phyloP scores from a whole-genome alignment of 2,329 filamentous ascomycete species.

The Monosporascus sp. region DNA sequence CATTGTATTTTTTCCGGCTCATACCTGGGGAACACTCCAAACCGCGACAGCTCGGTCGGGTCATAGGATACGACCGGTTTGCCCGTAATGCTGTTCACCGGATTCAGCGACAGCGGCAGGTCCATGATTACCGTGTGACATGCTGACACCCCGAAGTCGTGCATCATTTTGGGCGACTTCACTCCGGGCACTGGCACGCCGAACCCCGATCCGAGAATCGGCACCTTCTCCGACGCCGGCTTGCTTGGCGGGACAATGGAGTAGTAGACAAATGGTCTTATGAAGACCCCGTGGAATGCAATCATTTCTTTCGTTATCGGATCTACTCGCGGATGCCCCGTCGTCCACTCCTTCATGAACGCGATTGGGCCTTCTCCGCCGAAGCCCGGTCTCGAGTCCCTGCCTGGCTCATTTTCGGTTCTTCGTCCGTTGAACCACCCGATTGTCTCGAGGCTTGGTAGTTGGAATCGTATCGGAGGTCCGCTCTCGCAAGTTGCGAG shows the following conservation, averaged over 20 bases:
- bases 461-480: conserved; percentile 58
- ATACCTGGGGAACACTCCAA: conserved; percentile 62
- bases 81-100: conserved; percentile 52
- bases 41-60: conserved; percentile 50
- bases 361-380: conserved; percentile 50
- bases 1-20: conserved; percentile 53
- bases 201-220: conserved; percentile 30
- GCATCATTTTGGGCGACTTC: conserved; percentile 65
- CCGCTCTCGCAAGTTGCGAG: conserved; percentile 68
- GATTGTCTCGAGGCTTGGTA: conserved; percentile 61
- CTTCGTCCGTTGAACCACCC: conserved; percentile 62
- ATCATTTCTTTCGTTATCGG: conserved; percentile 59
- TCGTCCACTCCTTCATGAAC: conserved; percentile 68
- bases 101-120: conserved; percentile 60
- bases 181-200: conserved; percentile 57
- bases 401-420: conserved; percentile 44
- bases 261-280: conserved; percentile 62
- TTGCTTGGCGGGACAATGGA: conserved; percentile 36
- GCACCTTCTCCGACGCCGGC: conserved; percentile 17
- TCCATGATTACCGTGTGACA: conserved; percentile 63
- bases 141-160: conserved; percentile 65
- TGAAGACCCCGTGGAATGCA: conserved; percentile 61
- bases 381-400: conserved; percentile 33
- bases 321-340: conserved; percentile 64
- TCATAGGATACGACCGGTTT: conserved; percentile 57